Conservation (phyloP, 805 yeast genomes). For the Zygosaccharomyces gambellarensis region DNA sequence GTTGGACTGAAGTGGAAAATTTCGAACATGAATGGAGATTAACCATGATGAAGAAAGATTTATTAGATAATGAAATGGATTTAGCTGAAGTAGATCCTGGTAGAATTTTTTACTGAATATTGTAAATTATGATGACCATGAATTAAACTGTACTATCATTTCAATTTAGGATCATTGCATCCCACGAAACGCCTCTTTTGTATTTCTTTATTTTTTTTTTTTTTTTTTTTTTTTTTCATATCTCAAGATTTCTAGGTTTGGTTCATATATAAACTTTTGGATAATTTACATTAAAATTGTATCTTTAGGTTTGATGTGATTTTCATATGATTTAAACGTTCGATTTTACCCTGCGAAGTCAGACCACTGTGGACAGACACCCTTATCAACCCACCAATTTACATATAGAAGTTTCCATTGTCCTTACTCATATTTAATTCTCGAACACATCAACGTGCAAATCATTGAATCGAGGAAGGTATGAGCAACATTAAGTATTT, state of each 20-base stretch:
- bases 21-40: slow-evolving; percentile 42
- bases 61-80: slow-evolving; percentile 16
- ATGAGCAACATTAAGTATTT: slow-evolving; percentile 19
- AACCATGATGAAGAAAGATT: slow-evolving; percentile 16
- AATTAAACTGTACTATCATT: neutral
- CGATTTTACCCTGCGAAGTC: neutral
- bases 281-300: too few species aligned
- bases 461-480: neutral
- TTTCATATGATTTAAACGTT: neutral
- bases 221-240: too few species aligned
- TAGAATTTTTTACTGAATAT: slow-evolving; percentile 4
- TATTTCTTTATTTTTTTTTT: too few species aligned
- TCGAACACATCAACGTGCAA: too few species aligned
- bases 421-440: neutral
- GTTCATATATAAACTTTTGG: neutral
- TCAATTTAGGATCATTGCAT: neutral
- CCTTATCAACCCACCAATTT: neutral
- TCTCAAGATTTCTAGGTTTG: neutral
- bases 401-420: neutral
- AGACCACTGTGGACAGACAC: too few species aligned
- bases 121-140: neutral
- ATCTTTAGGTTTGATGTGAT: neutral
- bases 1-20: slow-evolving; percentile 56
- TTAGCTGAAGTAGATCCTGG: slow-evolving; percentile 15
- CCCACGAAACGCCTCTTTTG: neutral